These are phyloP conservation scores for Leccinum aurantiacum DNA, from an alignment of 768 basidiomycete species.

Conservation along the genomic window DNA sequence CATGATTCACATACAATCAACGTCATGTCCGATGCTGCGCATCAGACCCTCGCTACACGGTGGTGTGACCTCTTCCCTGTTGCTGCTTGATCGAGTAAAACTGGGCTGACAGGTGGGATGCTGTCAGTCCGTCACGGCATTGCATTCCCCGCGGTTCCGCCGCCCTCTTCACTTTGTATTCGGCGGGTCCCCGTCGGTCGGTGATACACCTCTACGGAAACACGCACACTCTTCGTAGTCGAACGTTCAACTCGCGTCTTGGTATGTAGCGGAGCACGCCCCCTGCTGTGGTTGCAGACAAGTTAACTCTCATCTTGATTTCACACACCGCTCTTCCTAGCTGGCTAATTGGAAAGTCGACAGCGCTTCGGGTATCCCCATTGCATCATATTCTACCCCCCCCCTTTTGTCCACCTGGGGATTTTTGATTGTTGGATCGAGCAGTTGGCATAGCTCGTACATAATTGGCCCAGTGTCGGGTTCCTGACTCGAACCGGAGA, in stretches of 20 bases:
- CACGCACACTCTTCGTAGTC: background rate
- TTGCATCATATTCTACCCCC: background rate
- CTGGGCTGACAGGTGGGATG: background rate
- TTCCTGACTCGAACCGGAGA: conserved; percentile 15
- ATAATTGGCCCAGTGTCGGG: conserved; percentile 7
- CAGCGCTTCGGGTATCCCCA: background rate
- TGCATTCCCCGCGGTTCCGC: background rate
- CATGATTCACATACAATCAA: background rate
- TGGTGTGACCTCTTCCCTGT: background rate
- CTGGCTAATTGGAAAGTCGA: conserved; percentile 1
- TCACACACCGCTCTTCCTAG: background rate
- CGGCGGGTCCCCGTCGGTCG: background rate
- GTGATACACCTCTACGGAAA: background rate
- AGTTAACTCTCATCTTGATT: background rate
- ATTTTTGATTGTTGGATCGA: conserved; percentile 32
- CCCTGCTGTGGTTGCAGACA: background rate
- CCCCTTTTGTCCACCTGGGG: conserved; percentile 16
- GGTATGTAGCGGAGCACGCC: too few relatives aligned
- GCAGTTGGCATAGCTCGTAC: background rate
- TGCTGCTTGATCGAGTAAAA: background rate
- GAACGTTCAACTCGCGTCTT: background rate
- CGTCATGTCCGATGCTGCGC: background rate
- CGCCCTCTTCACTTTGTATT: background rate
- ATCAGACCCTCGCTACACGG: background rate
- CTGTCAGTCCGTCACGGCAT: background rate